A percentile compares a stretch with the other conserved stretches of the same genome.
These are phyloP conservation scores for Cyphellophora europaea DNA, from an alignment of 2,329 filamentous ascomycete genomes.

Conservation along the genomic window DNA sequence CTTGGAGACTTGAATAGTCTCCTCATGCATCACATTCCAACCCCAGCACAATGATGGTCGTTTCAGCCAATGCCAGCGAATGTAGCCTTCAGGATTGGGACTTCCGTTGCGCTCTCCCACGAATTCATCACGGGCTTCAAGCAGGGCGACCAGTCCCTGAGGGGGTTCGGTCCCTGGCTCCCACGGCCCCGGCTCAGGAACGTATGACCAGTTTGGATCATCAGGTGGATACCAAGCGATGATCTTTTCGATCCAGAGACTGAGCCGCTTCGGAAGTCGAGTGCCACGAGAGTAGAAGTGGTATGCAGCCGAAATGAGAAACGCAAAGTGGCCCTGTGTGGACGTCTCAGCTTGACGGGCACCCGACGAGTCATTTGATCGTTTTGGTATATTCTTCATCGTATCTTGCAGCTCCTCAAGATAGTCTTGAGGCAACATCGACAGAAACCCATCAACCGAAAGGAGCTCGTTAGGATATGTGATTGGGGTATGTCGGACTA, in stretches of 20 bases:
- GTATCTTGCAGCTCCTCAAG: constrained; percentile 5
- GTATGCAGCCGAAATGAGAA: constrained; percentile 16
- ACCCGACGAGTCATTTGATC: background rate
- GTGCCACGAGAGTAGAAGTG: constrained; percentile 12
- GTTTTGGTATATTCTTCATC: constrained; percentile 1
- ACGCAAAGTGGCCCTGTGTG: constrained; percentile 12
- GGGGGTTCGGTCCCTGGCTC: constrained; percentile 15
- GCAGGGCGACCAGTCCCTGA: constrained; percentile 12
- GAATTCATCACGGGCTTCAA: constrained; percentile 5
- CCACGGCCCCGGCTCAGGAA: constrained; percentile 16
- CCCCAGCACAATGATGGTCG: constrained; percentile 29
- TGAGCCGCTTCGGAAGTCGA: constrained; percentile 24
- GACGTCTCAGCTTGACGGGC: constrained; percentile 2
- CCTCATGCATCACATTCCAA: constrained; percentile 31
- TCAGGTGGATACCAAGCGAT: constrained; percentile 20
- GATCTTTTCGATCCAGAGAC: constrained; percentile 24
- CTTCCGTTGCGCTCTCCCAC: background rate
- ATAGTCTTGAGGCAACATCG: constrained; percentile 13
- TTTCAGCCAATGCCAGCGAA: constrained; percentile 12
- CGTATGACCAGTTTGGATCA: constrained; percentile 21
- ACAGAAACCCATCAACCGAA: constrained; percentile 7
- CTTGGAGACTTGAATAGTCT: constrained; percentile 19
- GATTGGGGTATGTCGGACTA: no score
- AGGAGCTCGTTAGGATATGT: constrained; percentile 15
- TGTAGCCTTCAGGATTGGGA: constrained; percentile 7